These are phyloP conservation scores for Sarocladium brachiariae DNA, from an alignment of 2,329 filamentous ascomycete species.

Conservation along the genomic window DNA sequence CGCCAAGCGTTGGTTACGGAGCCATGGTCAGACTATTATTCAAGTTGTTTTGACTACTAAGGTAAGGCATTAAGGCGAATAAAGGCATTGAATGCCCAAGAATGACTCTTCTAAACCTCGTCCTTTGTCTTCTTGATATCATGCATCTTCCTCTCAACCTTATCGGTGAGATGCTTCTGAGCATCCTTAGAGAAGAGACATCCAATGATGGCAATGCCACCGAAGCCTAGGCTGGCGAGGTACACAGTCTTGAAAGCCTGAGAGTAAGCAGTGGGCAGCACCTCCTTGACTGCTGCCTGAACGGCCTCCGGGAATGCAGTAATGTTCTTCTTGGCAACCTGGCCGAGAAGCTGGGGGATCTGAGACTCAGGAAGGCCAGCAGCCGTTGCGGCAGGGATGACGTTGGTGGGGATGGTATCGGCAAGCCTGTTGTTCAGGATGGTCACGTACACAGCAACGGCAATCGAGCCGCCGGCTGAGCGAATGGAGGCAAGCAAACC, in stretches of 20 bases:
- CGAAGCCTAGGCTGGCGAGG: conserved; percentile 30
- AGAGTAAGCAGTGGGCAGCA: conserved; percentile 26
- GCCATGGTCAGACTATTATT: too few species aligned
- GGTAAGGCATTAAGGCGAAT: too few species aligned
- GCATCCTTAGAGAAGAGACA: conserved; percentile 29
- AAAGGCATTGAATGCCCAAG: too few species aligned
- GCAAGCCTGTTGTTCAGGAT: conserved; percentile 31
- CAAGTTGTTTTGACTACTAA: too few species aligned
- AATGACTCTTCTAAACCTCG: too few species aligned
- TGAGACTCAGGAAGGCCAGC: conserved; percentile 28
- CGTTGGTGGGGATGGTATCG: conserved; percentile 26
- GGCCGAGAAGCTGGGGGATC: conserved; percentile 25
- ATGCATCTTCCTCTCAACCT: conserved; percentile 27
- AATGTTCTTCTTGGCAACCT: conserved; percentile 23
- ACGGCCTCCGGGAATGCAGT: conserved; percentile 25
- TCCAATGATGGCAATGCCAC: conserved; percentile 28
- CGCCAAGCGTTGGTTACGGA: too few species aligned
- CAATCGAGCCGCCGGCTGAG: conserved; percentile 29
- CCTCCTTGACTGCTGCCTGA: conserved; percentile 21
- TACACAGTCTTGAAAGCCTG: conserved; percentile 35
- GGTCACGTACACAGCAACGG: conserved; percentile 32
- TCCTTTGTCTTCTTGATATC: conserved; percentile 11
- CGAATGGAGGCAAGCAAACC: conserved; percentile 33
- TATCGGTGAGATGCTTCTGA: conserved; percentile 25
- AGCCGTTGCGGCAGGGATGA: conserved; percentile 25